A percentile compares a stretch with the other conserved stretches of the same genome.
Evolutionary conservation across 2,329 filamentous ascomycete species (phyloP).

Genomic region (Diplocarpon mali): DNA sequence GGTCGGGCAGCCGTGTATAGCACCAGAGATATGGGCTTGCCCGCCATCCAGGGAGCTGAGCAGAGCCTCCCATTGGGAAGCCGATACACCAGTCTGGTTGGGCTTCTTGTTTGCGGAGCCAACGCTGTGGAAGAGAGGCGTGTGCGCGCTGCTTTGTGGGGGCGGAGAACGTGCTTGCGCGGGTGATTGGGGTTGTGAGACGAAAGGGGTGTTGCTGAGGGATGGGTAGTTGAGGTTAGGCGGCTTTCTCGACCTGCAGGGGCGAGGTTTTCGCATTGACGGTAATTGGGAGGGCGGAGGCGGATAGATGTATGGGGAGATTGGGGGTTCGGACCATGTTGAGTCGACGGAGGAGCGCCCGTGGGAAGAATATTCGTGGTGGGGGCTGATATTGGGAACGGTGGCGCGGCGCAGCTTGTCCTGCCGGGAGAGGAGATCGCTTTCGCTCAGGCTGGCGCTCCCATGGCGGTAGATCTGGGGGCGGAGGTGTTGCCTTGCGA

Average conservation of each 20-base stretch:
- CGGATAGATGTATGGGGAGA: conserved; percentile 30
- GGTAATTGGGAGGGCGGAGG: conserved; percentile 25
- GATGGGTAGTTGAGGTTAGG: conserved; percentile 51
- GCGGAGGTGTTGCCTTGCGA: conserved; percentile 30
- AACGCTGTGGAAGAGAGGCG: conserved; percentile 24
- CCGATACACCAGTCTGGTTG: conserved; percentile 37
- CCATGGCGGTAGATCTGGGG: conserved; percentile 32
- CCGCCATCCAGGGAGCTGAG: conserved; percentile 71
- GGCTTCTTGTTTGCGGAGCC: conserved; percentile 29
- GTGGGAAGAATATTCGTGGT: conserved; percentile 20
- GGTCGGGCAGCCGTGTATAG: conserved; percentile 60
- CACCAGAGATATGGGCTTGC: conserved; percentile 73
- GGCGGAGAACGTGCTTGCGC: conserved; percentile 16
- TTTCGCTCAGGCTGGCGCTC: conserved; percentile 37
- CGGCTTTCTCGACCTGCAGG: conserved; percentile 18
- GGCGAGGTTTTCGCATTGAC: conserved; percentile 13
- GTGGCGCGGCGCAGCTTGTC: conserved; percentile 48
- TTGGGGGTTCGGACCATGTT: conserved; percentile 25
- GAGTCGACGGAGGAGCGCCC: conserved; percentile 17
- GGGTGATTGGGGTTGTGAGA: conserved; percentile 40
- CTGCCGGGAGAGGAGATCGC: conserved; percentile 42
- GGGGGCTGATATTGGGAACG: conserved; percentile 31
- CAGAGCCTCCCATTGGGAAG: conserved; percentile 72
- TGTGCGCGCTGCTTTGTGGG: conserved; percentile 31
- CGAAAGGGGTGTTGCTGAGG: conserved; percentile 36